A percentile compares a stretch with the other conserved stretches of the same genome.
phyloP scores from a whole-genome alignment of 176 grass and related monocot genomes.

The Eragrostis curvula region DNA sequence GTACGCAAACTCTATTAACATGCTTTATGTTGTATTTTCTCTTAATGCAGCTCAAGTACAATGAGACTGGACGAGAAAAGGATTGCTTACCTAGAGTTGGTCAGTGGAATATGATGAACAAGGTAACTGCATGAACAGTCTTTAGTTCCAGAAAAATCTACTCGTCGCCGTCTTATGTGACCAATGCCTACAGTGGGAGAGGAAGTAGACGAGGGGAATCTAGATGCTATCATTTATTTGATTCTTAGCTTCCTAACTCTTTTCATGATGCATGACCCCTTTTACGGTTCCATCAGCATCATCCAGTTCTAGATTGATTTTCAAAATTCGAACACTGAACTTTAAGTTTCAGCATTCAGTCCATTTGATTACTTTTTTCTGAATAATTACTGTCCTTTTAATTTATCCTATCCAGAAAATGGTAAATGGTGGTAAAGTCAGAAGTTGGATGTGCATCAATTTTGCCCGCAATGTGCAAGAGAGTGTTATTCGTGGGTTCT shows the following conservation, averaged over 20 bases:
- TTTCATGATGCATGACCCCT: not conserved
- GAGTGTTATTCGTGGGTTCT: constrained; percentile 56
- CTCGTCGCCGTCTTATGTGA: constrained; percentile 1
- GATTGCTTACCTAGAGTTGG: constrained; percentile 91
- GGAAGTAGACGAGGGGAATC: constrained; percentile 3
- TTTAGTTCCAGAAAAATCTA: not conserved
- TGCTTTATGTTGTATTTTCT: constrained; percentile 1
- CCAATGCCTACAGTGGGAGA: not conserved
- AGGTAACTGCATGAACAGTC: constrained; percentile 34
- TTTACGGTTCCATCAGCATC: not conserved
- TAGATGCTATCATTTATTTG: not conserved
- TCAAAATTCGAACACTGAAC: too few species aligned
- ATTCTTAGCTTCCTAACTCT: not conserved
- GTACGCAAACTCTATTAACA: not conserved
- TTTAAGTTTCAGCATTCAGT: too few species aligned
- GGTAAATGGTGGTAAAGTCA: constrained; percentile 84
- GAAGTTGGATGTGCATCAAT: constrained; percentile 80
- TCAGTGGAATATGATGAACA: constrained; percentile 99
- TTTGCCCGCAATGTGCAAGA: constrained; percentile 83
- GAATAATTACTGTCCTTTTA: not conserved
- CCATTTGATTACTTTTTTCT: not conserved
- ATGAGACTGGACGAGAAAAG: constrained; percentile 87
- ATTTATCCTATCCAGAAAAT: constrained; percentile 68
- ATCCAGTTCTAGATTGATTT: too few species aligned
- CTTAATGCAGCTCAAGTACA: constrained; percentile 80